These are phyloP conservation scores for Arthrocladium fulminans DNA, from an alignment of 2,329 filamentous ascomycete genomes.

Conservation along the genomic window DNA sequence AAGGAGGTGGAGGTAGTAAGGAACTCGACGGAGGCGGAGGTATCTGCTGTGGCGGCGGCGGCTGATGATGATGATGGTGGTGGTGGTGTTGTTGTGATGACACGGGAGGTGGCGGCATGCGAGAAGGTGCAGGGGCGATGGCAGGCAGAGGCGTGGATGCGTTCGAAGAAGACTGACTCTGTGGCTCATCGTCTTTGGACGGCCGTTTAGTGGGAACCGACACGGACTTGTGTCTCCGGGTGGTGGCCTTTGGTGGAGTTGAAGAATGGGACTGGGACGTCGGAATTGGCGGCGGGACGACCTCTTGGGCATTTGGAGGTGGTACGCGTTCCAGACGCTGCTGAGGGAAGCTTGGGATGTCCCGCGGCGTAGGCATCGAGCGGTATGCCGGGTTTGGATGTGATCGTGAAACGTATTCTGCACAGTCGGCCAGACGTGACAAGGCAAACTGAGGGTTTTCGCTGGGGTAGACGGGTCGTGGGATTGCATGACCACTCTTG, in stretches of 20 bases:
- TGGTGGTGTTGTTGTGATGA: slow-evolving; percentile 7
- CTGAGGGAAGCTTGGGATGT: slow-evolving; percentile 3
- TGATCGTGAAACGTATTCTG: slow-evolving; percentile 15
- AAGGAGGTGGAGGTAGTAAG: background rate
- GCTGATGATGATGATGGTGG: background rate
- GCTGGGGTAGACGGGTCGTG: slow-evolving; percentile 9
- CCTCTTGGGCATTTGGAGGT: background rate
- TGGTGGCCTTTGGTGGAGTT: background rate
- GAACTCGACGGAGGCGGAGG: background rate
- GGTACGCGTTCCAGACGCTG: slow-evolving; percentile 1
- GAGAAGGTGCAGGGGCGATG: slow-evolving; percentile 4
- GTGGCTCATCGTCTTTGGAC: background rate
- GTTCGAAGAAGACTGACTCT: slow-evolving; percentile 7
- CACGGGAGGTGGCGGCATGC: slow-evolving; percentile 6
- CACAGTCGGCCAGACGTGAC: slow-evolving; percentile 21
- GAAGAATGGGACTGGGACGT: background rate
- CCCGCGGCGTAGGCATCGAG: slow-evolving; percentile 16
- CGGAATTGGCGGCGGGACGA: background rate
- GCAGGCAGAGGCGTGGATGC: slow-evolving; percentile 3
- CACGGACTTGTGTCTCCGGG: background rate
- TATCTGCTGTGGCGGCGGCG: background rate
- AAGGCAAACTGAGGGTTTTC: slow-evolving; percentile 15
- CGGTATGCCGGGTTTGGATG: slow-evolving; percentile 11
- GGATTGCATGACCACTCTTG: slow-evolving; percentile 12
- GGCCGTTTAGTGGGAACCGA: background rate